Percentiles rank a stretch among this genome's conserved stretches.
These are phyloP conservation scores for Talaromyces nanjingensis DNA, from an alignment of 495 filamentous ascomycete species.

Conservation along the genomic window DNA sequence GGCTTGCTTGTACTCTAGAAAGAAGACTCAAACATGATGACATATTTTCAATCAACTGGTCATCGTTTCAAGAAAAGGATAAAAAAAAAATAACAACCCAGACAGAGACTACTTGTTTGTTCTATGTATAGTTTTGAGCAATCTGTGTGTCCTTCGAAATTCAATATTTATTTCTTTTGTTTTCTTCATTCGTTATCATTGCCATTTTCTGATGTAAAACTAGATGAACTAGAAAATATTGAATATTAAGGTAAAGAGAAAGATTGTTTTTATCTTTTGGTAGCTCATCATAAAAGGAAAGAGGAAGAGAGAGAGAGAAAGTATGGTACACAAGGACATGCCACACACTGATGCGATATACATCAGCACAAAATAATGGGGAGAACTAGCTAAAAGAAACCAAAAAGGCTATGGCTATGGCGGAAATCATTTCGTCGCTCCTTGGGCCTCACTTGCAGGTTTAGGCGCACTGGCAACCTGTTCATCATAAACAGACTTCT, in stretches of 20 bases:
- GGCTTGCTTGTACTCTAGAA: neutral
- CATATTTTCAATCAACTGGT: neutral
- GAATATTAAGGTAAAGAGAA: neutral
- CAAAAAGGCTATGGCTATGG: neutral
- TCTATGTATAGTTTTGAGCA: slow-evolving; percentile 11
- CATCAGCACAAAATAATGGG: neutral
- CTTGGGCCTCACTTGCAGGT: slow-evolving; percentile 71
- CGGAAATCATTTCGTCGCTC: slow-evolving; percentile 42
- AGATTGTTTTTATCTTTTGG: neutral
- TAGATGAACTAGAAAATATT: neutral
- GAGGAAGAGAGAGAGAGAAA: neutral
- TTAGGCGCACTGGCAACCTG: slow-evolving; percentile 50
- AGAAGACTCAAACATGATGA: neutral
- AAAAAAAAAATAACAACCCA: neutral
- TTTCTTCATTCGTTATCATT: neutral
- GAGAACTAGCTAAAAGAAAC: neutral
- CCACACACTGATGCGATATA: neutral
- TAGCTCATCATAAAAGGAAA: neutral
- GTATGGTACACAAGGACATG: neutral
- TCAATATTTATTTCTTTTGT: slow-evolving; percentile 8
- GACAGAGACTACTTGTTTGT: neutral
- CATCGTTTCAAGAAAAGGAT: neutral
- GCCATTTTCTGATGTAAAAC: neutral
- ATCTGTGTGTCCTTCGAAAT: neutral
- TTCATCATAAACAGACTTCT: slow-evolving; percentile 50